Evolutionary conservation across 164 flowering plant species (phyloP), one percentile per base, ranked within the genome.

Genomic region (Euptelea pleiosperma): DNA sequence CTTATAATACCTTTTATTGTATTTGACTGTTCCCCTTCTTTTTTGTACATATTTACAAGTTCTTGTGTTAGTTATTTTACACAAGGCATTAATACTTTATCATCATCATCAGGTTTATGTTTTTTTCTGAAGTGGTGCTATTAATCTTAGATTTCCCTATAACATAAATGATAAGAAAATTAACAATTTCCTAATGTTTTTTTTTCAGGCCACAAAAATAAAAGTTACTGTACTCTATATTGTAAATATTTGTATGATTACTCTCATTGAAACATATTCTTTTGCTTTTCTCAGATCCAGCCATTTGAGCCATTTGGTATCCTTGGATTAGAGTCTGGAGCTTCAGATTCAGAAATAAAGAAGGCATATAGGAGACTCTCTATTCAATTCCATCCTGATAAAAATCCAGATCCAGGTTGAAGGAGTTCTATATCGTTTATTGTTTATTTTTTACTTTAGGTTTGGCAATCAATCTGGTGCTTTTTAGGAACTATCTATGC

Each of bases 321-420:
- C 61, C 95, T 90, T 73, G 99, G 96, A 55, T 63, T 93, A 58
- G 86, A 84, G 54, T 51, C 86, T 52, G 96, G 97, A 55, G 92
- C 85, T 45, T 79, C 91, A 43, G 99, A 93, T 53, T 77, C 92
- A 29, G 93, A 83, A 63, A 93, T 93, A 67, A 93, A 88, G 73
- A 93, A 90, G 79, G 90, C 89, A 22, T 93, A 93, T 60, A 79
- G 99, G 73, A 88, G 81, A 63, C 91, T 93, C 19, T 88, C 99
- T 18, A 81, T 93, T 70, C 96, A 82, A 44, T 93, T 86, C 71
- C 99, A 93, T 73, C 99, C 99, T 73, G 99, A 93, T 85, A 93
- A 93, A 77, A 93, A 93, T 76, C 99, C 99, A 48, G 99, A 93
- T 76, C 99, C 96, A 85, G 99, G 99, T 93, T 75, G 76, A 57